Percentiles rank a stretch among this genome's conserved stretches.
Evolutionary conservation across 2,329 filamentous ascomycete species (phyloP).

Genomic region (Calonectria leucothoes): DNA sequence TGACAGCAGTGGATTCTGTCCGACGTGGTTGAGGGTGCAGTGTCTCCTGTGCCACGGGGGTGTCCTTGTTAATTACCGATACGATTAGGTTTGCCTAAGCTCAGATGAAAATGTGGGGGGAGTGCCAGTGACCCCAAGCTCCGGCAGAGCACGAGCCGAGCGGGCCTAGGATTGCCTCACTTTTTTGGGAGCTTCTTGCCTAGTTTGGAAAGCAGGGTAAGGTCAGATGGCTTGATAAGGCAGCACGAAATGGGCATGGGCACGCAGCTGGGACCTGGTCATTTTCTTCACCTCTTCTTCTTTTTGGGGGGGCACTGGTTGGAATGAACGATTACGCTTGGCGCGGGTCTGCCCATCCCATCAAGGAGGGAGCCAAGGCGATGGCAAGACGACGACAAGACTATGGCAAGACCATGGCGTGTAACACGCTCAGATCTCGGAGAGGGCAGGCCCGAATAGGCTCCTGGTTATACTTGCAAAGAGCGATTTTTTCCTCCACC

Average conservation of each 20-base stretch:
- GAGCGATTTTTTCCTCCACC: background rate
- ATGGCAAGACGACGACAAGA: background rate
- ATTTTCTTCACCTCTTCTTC: background rate
- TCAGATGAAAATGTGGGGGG: constrained; percentile 1
- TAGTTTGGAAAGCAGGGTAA: background rate
- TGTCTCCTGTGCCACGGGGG: background rate
- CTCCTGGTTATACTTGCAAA: background rate
- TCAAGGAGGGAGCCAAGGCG: background rate
- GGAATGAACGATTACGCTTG: background rate
- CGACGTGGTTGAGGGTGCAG: background rate
- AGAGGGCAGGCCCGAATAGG: background rate
- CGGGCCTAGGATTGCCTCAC: background rate
- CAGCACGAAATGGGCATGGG: background rate
- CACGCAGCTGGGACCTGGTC: background rate
- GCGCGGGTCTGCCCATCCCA: background rate
- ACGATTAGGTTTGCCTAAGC: constrained; percentile 13
- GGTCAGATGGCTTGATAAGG: background rate
- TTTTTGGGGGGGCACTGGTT: background rate
- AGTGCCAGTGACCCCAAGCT: background rate
- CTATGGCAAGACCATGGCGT: too few species aligned
- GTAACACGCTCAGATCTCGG: background rate
- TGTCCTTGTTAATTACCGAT: background rate
- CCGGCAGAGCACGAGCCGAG: constrained; percentile 5
- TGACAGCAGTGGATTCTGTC: background rate
- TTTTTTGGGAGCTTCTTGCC: background rate